Evolutionary conservation across 1,139 yeast genomes (phyloP).

Genomic region (Diutina mesorugosa): DNA sequence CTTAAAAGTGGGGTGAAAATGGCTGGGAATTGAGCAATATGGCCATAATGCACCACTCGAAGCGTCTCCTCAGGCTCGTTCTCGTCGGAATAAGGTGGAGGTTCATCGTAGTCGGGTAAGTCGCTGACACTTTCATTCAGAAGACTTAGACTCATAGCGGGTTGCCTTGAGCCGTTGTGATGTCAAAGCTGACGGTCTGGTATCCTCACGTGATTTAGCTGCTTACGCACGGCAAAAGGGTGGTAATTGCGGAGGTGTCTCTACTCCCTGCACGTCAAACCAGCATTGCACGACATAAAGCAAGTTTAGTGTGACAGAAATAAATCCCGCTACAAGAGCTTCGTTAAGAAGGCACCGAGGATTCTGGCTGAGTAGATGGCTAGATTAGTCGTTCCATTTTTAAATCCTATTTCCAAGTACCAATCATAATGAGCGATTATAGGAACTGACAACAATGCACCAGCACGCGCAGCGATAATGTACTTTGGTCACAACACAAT

Average conservation of each 20-base stretch:
- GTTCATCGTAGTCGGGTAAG: not conserved
- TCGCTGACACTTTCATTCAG: not conserved
- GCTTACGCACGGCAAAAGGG: not conserved
- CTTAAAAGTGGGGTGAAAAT: not conserved
- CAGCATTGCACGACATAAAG: not conserved
- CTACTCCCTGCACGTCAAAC: not conserved
- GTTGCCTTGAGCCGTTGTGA: not conserved
- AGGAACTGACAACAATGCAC: not conserved
- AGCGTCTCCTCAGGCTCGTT: not conserved
- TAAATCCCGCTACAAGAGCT: no score
- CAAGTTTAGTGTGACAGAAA: not conserved
- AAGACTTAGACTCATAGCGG: not conserved
- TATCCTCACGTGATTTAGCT: not conserved
- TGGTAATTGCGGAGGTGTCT: not conserved
- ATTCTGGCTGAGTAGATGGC: not conserved
- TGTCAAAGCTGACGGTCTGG: not conserved
- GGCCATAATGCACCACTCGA: not conserved
- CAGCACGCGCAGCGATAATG: not conserved
- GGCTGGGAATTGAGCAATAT: not conserved
- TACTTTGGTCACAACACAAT: not conserved
- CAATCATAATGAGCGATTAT: not conserved
- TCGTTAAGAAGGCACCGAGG: not conserved
- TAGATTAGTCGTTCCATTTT: not conserved
- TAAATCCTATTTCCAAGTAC: not conserved
- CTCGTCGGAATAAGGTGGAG: not conserved